Base-by-base conservation (phyloP, 1,139 yeast species). In the Saccharomyces pastorianus region DNA sequence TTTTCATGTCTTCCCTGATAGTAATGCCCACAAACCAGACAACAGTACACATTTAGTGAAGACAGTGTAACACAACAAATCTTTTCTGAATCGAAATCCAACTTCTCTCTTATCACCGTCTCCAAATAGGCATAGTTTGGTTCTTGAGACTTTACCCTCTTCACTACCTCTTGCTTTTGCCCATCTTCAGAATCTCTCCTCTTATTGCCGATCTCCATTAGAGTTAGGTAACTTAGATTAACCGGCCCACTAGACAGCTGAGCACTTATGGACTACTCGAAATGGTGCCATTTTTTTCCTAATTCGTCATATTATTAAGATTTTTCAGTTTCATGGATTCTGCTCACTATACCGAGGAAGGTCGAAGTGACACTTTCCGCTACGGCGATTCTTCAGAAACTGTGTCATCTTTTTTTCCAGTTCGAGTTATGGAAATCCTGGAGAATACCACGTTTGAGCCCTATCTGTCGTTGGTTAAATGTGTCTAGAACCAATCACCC, bases 41-140 rank as follows among this genome's bases (percentile, higher is more conserved):
- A 88, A 46, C 88, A 83, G 64, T 86, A 85, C 1, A 87, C 79
- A 61, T 85, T 84, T 32, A 77, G 71, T 47, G 76, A 77, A 0
- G 88, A 75, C 17, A 87, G 71, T 0, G 89, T 78, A 0, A 84
- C 79, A 55, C 81, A 76, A 67, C 96, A 88, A 1, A 81, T 68
- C 62, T 81, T 82, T 48, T 84, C 89, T 53, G 79, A 77, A 66
- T 87, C 95, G 66, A 88, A 87, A 64, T 88, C 89, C 7, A 88
- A 71, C 6, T 73, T 68, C 28, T 73, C 71, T 32, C 84, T 69
- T 59, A 84, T 76, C 49, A 85, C 72, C 2, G 85, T 80, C 47
- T 81, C 84, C 13, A 83, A 69, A 63, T 81, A 82, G 14, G 72
- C 55, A 8, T 38, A 38, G 44, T 38, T 9, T 38, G 44, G 44